Percentiles rank a stretch among this genome's conserved stretches.
These are phyloP conservation scores for Globisporangium abappressorium DNA, from an alignment of 352 stramenopile genomes.

Conservation along the genomic window DNA sequence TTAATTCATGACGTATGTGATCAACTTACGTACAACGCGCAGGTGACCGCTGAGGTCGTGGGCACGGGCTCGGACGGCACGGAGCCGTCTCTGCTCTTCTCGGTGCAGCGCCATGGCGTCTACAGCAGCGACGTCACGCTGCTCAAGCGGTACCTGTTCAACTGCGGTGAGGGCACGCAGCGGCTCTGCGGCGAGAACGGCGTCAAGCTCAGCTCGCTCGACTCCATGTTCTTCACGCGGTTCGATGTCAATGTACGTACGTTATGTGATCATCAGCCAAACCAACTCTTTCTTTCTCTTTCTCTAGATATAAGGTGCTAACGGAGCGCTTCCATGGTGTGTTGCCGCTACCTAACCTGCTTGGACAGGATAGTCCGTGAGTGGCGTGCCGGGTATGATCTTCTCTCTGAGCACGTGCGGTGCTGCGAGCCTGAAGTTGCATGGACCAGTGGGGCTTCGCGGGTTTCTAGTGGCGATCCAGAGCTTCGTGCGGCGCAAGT, in stretches of 20 bases:
- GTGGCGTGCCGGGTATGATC: constrained; percentile 60
- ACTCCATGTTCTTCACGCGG: constrained; percentile 68
- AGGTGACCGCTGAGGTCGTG: constrained; percentile 59
- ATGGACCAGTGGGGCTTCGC: constrained; percentile 39
- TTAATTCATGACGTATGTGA: too few species aligned
- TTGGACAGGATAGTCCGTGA: constrained; percentile 41
- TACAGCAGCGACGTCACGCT: constrained; percentile 63
- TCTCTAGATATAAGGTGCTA: not conserved
- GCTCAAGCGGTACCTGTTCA: constrained; percentile 67
- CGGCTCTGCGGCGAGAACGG: constrained; percentile 65
- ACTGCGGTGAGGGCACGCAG: constrained; percentile 69
- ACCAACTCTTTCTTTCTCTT: too few species aligned
- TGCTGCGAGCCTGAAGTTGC: constrained; percentile 37
- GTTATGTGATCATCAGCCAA: not conserved
- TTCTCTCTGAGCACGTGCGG: constrained; percentile 59
- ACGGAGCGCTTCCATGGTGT: not conserved
- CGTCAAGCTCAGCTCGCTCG: constrained; percentile 65
- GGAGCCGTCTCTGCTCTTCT: constrained; percentile 64
- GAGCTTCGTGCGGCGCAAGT: constrained; percentile 68
- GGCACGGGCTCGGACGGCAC: constrained; percentile 64
- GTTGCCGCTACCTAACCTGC: not conserved
- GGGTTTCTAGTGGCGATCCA: constrained; percentile 48
- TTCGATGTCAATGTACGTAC: constrained; percentile 47
- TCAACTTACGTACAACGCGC: too few species aligned
- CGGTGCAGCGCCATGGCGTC: constrained; percentile 55